These are phyloP conservation scores for Apiospora phragmitis DNA, from an alignment of 2,329 filamentous ascomycete genomes.

Conservation along the genomic window DNA sequence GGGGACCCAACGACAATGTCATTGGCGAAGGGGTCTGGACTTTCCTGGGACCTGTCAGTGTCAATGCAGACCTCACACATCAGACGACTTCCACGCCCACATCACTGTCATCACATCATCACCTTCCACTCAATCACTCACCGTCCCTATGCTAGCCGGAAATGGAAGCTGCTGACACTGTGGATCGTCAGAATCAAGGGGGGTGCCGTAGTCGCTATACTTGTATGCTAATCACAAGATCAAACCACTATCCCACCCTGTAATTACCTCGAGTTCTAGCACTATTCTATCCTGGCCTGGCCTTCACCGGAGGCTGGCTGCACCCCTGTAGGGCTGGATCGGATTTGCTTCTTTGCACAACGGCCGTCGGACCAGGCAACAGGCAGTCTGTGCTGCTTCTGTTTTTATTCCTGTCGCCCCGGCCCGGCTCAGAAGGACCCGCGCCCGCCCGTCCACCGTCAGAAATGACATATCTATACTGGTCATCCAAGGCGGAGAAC, in stretches of 20 bases:
- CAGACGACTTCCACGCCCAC: background rate
- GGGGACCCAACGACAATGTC: background rate
- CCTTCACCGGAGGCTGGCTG: background rate
- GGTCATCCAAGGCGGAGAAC: background rate
- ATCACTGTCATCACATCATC: background rate
- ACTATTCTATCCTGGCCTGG: background rate
- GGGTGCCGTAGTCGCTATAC: background rate
- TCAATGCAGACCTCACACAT: background rate
- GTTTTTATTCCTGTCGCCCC: background rate
- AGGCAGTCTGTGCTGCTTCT: background rate
- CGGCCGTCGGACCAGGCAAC: background rate
- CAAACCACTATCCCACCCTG: background rate
- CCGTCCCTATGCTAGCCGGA: background rate
- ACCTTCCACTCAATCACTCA: background rate
- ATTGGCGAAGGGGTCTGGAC: background rate
- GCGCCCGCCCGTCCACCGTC: background rate
- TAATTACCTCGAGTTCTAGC: background rate
- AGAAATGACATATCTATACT: background rate
- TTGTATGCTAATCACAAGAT: background rate
- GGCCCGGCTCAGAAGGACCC: background rate
- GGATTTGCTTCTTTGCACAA: background rate
- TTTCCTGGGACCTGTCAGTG: background rate
- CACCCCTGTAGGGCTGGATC: background rate
- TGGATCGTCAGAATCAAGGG: background rate
- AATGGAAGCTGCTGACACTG: background rate